phyloP scores from a whole-genome alignment of 768 basidiomycete species.

The Tephrocybe sp. region DNA sequence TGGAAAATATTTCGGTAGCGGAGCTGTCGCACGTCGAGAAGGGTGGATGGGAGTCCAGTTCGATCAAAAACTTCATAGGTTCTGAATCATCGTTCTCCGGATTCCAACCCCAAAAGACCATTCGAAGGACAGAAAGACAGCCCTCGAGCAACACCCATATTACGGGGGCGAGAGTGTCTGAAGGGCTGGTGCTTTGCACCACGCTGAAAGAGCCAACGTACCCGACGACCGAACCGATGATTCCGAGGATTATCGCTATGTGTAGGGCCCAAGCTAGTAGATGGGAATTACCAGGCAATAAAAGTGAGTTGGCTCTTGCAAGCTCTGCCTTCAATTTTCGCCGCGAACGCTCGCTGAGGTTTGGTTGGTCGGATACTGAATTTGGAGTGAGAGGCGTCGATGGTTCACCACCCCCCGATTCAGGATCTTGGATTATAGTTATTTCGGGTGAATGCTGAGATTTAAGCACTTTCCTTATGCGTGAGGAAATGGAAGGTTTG shows the following conservation, averaged over 20 bases:
- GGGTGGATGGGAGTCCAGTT: neutral
- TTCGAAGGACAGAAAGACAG: neutral
- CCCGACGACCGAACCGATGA: neutral
- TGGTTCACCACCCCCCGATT: too few species aligned
- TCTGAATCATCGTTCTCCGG: neutral
- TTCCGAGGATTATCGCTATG: neutral
- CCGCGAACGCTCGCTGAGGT: too few species aligned
- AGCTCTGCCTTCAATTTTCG: too few species aligned
- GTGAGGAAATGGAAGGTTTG: too few species aligned
- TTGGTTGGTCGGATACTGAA: too few species aligned
- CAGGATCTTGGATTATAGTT: too few species aligned
- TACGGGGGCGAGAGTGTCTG: neutral
- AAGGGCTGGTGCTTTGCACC: neutral
- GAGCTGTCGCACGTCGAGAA: neutral
- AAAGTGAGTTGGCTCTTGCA: too few species aligned
- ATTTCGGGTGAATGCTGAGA: too few species aligned
- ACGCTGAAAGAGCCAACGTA: neutral
- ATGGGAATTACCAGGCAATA: too few species aligned
- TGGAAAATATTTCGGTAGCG: neutral
- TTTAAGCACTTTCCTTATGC: too few species aligned
- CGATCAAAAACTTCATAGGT: neutral
- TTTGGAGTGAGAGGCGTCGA: too few species aligned
- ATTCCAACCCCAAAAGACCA: neutral
- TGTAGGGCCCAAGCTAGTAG: too few species aligned
- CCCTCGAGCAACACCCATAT: neutral